Percentiles rank a stretch among this genome's conserved stretches.
Evolutionary conservation across 2,329 filamentous ascomycete species (phyloP).

Genomic region (Paecilomyces fulvus): DNA sequence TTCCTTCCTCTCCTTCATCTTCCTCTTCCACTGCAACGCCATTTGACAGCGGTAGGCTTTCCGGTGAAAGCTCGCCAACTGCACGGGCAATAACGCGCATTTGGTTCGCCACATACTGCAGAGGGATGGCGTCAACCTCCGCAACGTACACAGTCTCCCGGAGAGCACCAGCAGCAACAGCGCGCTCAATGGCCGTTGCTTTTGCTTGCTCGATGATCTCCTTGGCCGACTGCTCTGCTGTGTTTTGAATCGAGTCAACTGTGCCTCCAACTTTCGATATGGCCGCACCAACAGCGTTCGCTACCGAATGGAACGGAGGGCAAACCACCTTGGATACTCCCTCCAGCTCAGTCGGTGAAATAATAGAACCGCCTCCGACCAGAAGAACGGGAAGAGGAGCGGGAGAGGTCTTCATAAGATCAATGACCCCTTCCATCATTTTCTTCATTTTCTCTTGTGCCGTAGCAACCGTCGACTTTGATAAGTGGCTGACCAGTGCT

Average conservation of each 20-base stretch:
- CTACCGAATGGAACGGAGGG: constrained; percentile 45
- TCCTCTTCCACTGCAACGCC: constrained; percentile 15
- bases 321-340: constrained; percentile 43
- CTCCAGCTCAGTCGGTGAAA: constrained; percentile 38
- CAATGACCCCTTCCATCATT: constrained; percentile 44
- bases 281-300: constrained; percentile 52
- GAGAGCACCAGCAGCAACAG: constrained; percentile 40
- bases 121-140: constrained; percentile 47
- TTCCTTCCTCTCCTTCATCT: constrained; percentile 13
- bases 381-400: constrained; percentile 44
- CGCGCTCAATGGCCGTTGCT: constrained; percentile 33
- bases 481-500: constrained; percentile 11
- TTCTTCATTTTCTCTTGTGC: constrained; percentile 30
- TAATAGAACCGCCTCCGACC: constrained; percentile 48
- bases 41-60: constrained; percentile 7
- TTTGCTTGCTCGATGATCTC: constrained; percentile 11
- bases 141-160: constrained; percentile 40
- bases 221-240: constrained; percentile 17
- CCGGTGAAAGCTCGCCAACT: constrained; percentile 48
- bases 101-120: constrained; percentile 48
- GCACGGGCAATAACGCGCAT: constrained; percentile 46
- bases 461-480: constrained; percentile 7
- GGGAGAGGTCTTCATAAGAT: constrained; percentile 48
- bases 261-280: constrained; percentile 46
- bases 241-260: constrained; percentile 42